Evolutionary conservation across 257 asterid genomes (phyloP), one percentile per base, ranked within the genome.

Genomic region (Leptodermis oblonga): DNA sequence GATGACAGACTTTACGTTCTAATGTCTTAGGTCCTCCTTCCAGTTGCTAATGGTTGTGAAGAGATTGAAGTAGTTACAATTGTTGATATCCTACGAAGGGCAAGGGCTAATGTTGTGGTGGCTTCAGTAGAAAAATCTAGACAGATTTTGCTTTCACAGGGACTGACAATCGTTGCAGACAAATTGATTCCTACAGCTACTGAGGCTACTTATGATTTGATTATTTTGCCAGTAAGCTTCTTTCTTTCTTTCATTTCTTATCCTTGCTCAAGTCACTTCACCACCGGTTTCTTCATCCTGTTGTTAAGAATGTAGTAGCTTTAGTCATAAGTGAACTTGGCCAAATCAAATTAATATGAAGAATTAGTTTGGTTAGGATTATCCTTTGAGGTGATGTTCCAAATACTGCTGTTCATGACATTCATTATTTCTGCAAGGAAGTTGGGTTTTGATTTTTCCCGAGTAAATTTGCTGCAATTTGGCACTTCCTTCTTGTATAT

Each of bases 21-120:
- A 78, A 75, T 73, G 56, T 72, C 54, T 6, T 80, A 93, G 97
- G 92, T 88, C 65, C 92, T 93, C 51, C 66, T 93, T 77, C 97
- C 96, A 64, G 81, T 93, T 74, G 96, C 97, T 23, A 90, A 90
- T 74, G 97, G 97, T 43, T 90, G 67, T 74, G 96, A 93, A 83
- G 99, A 84, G 73, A 87, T 85, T 72, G 97, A 93, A 81, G 84
- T 93, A 77, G 93, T 87, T 55, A 83, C 92, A 28, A 43, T 86
- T 23, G 72, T 88, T 62, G 99, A 93, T 80, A 78, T 90, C 66
- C 72, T 93, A 75, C 77, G 99, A 73, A 83, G 99, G 70, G 96
- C 99, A 43, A 87, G 91, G 74, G 90, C 84, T 33, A 78, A 85
- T 69, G 97, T 93, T 37, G 62, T 72, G 33, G 76, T 88, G 73